Evolutionary conservation across 1,284 basidiomycete species (phyloP), one percentile per base, ranked within the genome.

Genomic region (Austropuccinia psidii): DNA sequence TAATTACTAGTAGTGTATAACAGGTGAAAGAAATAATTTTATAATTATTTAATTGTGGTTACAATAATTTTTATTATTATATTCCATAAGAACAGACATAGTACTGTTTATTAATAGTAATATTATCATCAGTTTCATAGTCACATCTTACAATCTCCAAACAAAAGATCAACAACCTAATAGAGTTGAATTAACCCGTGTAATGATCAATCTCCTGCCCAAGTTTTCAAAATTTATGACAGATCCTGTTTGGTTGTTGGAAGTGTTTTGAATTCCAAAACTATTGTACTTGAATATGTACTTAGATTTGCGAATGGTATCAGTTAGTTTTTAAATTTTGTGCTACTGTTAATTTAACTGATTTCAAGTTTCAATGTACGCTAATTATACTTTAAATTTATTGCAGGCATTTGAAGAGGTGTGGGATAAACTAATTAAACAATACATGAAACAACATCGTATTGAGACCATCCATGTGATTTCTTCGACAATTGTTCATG

Each of bases 341-440:
- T 27, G 13, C 24, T 64, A 21, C 9, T 29, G 21, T 9, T 41
- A 41, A 39, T 27, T 17, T 21, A 21, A 55, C 37, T 8, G 47
- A 37, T 52, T 13, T 19, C 13, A 9, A n/a, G 21, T 17, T 49
- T 15, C 19, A 13, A 24, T n/a, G 29, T 47, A 39, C 8, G 17
- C 43, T 8, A 13, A 39, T 29, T 52, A 1, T 31, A n/a, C 6
- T 19, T 33, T 37, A n/a, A 35, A n/a, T n/a, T n/a, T n/a, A n/a
- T n/a, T 19, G 13, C 39, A 73, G 70, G 88, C 88, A 0, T 98
- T 96, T 80, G 88, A 90, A 69, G 84, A 84, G 49, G 85, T 99
- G 0, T 98, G 95, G 95, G 91, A 95, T 81, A 93, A 97, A 77
- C 84, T 98, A 39, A 88, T 86, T 60, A 93, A 92, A 79, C 93